A percentile compares a stretch with the other conserved stretches of the same genome.
Evolutionary conservation across 1,139 yeast genomes (phyloP).

Genomic region (Saccharomyces hybrid): DNA sequence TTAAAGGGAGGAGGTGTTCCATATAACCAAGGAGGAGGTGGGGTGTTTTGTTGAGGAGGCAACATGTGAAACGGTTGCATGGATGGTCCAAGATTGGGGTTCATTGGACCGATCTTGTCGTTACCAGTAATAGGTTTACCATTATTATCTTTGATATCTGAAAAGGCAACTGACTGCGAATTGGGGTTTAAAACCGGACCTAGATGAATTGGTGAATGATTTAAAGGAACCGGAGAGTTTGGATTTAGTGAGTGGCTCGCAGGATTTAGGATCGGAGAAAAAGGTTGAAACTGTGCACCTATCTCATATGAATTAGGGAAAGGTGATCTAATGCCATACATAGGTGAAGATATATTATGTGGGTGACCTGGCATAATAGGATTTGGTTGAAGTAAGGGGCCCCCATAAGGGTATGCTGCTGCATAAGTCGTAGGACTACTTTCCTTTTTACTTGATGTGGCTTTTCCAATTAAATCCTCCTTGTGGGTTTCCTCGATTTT

Average conservation of each 20-base stretch:
- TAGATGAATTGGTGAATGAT: constrained; percentile 17
- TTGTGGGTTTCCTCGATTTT: constrained; percentile 5
- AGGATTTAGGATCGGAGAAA: constrained; percentile 23
- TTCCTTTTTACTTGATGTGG: background rate
- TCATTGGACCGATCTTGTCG: constrained; percentile 4
- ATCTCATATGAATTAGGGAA: constrained; percentile 29
- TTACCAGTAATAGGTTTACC: constrained; percentile 1
- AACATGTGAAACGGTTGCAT: constrained; percentile 13
- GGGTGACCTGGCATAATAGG: constrained; percentile 25
- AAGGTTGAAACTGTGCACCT: constrained; percentile 29
- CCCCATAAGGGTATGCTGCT: constrained; percentile 34
- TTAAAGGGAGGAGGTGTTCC: constrained; percentile 30
- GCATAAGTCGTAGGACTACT: constrained; percentile 16
- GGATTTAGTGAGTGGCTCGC: constrained; percentile 19
- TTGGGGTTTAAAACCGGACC: constrained; percentile 8
- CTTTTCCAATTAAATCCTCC: constrained; percentile 4
- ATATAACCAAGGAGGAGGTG: constrained; percentile 31
- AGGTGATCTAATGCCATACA: constrained; percentile 27
- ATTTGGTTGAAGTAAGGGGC: constrained; percentile 29
- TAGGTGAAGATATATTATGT: constrained; percentile 17
- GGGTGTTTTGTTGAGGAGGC: constrained; percentile 20
- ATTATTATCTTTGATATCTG: constrained; percentile 2
- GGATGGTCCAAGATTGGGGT: constrained; percentile 5
- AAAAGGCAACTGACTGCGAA: constrained; percentile 3
- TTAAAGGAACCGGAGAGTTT: constrained; percentile 20